A percentile compares a stretch with the other conserved stretches of the same genome.
These are phyloP conservation scores for Eucalyptus erythrocorys DNA, from an alignment of 345 rosid species.

Conservation along the genomic window DNA sequence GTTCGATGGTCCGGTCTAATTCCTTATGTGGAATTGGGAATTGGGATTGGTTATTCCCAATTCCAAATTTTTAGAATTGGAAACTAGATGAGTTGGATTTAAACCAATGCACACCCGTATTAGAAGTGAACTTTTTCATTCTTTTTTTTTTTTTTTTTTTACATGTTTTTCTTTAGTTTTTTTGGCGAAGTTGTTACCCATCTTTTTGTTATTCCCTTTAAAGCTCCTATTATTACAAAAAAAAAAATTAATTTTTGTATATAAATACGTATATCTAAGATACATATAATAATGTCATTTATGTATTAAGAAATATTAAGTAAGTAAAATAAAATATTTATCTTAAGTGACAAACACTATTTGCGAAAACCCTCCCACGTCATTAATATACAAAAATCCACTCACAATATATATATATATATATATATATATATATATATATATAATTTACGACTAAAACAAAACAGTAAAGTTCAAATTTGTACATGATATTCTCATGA, in stretches of 20 bases:
- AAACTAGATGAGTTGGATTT: neutral
- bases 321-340: neutral
- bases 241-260: neutral
- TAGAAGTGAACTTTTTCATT: neutral
- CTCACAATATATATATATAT: neutral
- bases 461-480: neutral
- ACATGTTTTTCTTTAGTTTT: neutral
- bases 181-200: neutral
- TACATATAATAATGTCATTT: neutral
- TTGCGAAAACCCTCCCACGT: neutral
- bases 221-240: neutral
- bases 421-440: too few species aligned
- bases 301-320: neutral
- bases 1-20: rapidly evolving
- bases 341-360: neutral
- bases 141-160: neutral
- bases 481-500: neutral
- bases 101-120: neutral
- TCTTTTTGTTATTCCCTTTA: neutral
- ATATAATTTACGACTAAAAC: neutral
- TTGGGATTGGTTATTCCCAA: neutral
- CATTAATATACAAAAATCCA: neutral
- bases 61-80: neutral
- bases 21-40: neutral
- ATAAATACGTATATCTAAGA: neutral